phyloP scores from a whole-genome alignment of 75 land plant genomes.

The Gnetum montanum region DNA sequence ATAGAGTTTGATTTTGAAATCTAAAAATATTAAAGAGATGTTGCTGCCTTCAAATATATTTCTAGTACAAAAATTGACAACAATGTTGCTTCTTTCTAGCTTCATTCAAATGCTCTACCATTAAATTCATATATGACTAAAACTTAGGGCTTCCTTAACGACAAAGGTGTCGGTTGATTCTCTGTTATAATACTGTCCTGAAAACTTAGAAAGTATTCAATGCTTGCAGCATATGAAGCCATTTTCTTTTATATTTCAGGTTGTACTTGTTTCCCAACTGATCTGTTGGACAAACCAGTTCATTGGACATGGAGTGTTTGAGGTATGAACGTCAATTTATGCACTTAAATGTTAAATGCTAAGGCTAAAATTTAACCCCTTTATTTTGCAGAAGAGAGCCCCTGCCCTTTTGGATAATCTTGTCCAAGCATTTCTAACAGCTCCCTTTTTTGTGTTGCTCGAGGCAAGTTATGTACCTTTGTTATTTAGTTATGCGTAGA shows the following conservation, averaged over 20 bases:
- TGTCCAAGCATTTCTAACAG: constrained; percentile 86
- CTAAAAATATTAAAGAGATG: too few species aligned
- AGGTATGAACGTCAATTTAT: constrained; percentile 27
- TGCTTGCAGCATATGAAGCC: neutral
- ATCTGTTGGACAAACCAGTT: constrained; percentile 91
- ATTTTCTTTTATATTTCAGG: constrained; percentile 27
- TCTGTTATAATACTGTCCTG: too few species aligned
- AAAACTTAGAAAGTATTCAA: too few species aligned
- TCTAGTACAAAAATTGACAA: too few species aligned
- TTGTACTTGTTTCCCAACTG: constrained; percentile 57
- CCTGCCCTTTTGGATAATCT: constrained; percentile 97
- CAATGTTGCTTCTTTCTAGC: too few species aligned
- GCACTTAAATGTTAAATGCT: constrained; percentile 1
- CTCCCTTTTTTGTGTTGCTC: constrained; percentile 94
- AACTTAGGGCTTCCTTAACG: too few species aligned
- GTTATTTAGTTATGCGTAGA: neutral
- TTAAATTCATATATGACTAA: too few species aligned
- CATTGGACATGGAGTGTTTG: constrained; percentile 88
- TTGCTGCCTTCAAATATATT: too few species aligned
- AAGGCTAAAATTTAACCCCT: neutral
- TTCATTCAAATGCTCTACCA: too few species aligned
- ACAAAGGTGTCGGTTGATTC: too few species aligned
- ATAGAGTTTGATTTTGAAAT: too few species aligned
- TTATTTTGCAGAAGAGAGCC: constrained; percentile 62
- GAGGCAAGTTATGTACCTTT: constrained; percentile 77